These are phyloP conservation scores for Aspergillus wentii DNA, from an alignment of 495 filamentous ascomycete genomes.

Conservation along the genomic window DNA sequence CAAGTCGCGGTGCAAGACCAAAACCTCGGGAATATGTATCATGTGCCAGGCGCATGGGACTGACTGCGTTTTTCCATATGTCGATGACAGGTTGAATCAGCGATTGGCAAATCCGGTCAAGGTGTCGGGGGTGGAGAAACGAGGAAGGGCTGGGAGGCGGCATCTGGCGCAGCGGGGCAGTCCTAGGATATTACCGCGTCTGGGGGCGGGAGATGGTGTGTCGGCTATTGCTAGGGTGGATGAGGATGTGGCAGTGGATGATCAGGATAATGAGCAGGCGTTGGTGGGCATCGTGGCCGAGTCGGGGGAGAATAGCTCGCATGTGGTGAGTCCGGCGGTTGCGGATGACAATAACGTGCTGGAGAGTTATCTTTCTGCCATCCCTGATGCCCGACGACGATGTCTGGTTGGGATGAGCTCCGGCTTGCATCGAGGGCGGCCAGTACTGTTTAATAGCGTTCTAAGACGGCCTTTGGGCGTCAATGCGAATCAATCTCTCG, in stretches of 20 bases:
- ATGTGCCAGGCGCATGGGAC: slow-evolving; percentile 25
- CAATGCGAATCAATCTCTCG: slow-evolving; percentile 18
- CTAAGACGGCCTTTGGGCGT: slow-evolving; percentile 37
- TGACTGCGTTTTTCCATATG: slow-evolving; percentile 15
- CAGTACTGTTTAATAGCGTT: slow-evolving; percentile 54
- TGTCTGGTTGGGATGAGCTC: slow-evolving; percentile 20
- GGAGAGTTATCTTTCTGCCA: slow-evolving; percentile 22
- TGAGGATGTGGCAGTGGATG: too few species aligned
- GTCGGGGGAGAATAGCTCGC: slow-evolving; percentile 15
- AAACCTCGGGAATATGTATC: slow-evolving; percentile 9
- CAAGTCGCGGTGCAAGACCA: slow-evolving; percentile 21
- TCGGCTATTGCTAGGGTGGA: too few species aligned
- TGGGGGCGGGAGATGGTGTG: background rate
- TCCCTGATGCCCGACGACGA: slow-evolving; percentile 18
- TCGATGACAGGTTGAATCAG: background rate
- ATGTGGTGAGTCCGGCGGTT: slow-evolving; percentile 29
- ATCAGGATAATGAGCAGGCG: background rate
- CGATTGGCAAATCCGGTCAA: background rate
- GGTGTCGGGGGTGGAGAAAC: background rate
- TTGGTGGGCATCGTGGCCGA: slow-evolving; percentile 13
- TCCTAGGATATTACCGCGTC: background rate
- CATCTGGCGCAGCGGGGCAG: background rate
- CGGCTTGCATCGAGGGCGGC: slow-evolving; percentile 32
- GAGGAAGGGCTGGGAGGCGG: background rate
- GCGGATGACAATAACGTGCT: slow-evolving; percentile 26